These are phyloP conservation scores for Globisporangium acanthophoron DNA, from an alignment of 352 stramenopile genomes.

Conservation along the genomic window DNA sequence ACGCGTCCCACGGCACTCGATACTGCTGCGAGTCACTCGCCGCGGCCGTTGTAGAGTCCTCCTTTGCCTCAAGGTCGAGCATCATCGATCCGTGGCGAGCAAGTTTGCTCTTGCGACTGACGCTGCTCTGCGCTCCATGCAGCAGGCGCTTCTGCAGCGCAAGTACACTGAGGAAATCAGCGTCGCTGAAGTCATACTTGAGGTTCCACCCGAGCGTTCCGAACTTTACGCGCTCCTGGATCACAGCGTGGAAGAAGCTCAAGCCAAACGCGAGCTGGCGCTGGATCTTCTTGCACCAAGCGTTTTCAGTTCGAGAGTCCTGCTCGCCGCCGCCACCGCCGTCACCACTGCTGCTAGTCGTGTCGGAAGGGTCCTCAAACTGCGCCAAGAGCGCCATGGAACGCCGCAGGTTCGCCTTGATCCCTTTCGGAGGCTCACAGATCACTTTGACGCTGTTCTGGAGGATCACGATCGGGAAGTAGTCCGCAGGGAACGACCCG, in stretches of 20 bases:
- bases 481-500: slow-evolving; percentile 53
- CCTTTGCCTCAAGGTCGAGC: background rate
- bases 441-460: slow-evolving; percentile 79
- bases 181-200: slow-evolving; percentile 73
- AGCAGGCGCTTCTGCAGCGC: slow-evolving; percentile 50
- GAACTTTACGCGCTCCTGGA: slow-evolving; percentile 75
- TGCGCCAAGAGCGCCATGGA: slow-evolving; percentile 43
- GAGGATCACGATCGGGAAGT: slow-evolving; percentile 69
- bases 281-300: slow-evolving; percentile 23
- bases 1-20: slow-evolving; percentile 63
- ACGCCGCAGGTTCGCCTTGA: slow-evolving; percentile 69
- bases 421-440: slow-evolving; percentile 62
- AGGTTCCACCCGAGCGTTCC: slow-evolving; percentile 74
- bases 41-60: background rate
- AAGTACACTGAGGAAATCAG: slow-evolving; percentile 70
- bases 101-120: slow-evolving; percentile 1
- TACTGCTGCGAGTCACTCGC: background rate
- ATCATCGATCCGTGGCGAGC: slow-evolving; percentile 2
- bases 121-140: slow-evolving; percentile 3
- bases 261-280: slow-evolving; percentile 63
- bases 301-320: background rate
- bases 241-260: slow-evolving; percentile 73
- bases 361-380: slow-evolving; percentile 1
- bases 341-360: slow-evolving; percentile 1
- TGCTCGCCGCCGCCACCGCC: background rate